phyloP scores from a whole-genome alignment of 164 flowering plant genomes.

The Annona squamosa region DNA sequence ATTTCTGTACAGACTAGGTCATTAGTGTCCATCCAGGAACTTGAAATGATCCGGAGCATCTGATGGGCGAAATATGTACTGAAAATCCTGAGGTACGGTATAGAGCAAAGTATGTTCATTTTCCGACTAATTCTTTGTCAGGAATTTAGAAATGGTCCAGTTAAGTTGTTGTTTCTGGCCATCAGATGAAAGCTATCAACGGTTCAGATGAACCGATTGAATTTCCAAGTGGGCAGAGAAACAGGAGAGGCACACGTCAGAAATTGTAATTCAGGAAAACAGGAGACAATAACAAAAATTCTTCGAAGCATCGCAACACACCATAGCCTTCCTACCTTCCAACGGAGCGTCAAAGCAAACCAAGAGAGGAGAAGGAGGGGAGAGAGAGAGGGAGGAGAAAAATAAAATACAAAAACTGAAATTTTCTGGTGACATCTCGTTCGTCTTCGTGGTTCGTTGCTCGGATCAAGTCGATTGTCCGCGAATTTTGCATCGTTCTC shows the following conservation, averaged over 20 bases:
- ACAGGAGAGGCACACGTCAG: background rate
- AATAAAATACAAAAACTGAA: background rate
- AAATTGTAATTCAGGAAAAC: background rate
- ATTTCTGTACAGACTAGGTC: background rate
- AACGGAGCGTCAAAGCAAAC: background rate
- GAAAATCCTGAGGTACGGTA: background rate
- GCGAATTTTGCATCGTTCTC: conserved; percentile 9
- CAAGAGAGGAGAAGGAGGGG: background rate
- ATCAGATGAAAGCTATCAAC: background rate
- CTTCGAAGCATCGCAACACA: background rate
- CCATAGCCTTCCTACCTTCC: background rate
- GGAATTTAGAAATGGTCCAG: too few relatives aligned
- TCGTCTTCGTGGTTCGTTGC: conserved; percentile 7
- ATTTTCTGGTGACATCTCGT: background rate
- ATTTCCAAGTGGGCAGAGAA: background rate
- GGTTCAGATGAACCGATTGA: background rate
- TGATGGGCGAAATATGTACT: background rate
- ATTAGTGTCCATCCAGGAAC: background rate
- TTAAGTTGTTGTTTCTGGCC: background rate
- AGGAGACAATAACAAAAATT: background rate
- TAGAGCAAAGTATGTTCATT: too few relatives aligned
- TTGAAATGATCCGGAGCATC: background rate
- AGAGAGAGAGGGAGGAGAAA: background rate
- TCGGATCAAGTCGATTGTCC: conserved; percentile 19
- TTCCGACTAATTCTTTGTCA: too few relatives aligned